Base-by-base conservation (phyloP, 1,284 basidiomycete genomes). In the Neolentinus lepideus region DNA sequence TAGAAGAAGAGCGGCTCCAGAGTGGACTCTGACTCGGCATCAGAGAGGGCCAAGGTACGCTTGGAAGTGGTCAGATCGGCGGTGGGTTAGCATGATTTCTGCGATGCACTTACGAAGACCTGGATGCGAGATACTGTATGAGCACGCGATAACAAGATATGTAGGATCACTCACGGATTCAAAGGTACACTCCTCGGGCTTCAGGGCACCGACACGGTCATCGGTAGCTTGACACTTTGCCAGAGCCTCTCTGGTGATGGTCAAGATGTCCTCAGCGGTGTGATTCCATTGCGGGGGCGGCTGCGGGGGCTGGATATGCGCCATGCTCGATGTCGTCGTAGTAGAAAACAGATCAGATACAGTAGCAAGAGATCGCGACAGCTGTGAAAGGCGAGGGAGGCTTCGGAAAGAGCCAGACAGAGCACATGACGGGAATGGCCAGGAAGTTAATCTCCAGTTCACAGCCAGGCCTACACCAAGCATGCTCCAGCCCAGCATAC, bases 1-100 rank as follows among this genome's bases (percentile, higher is more conserved):
- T 91, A 88, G 70, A 92, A 92, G 0, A 75, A 70, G 12, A 88
- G 74, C 0, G 86, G 86, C 61, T 87, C 84, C 8, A 75, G 64
- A 31, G 73, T 64, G 9, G 67, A 65, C 54, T 84, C 80, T 29
- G 83, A 71, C 11, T 74, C 67, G 10, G 82, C 78, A 51, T 88
- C 86, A 9, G 77, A 75, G 19, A 77, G 65, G 1, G 85, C 80
- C 26, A 92, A 78, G 3, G 79, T 71, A 26, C 77, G 63, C 78
- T 84, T 63, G 35, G 63, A 64, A 12, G 55, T 57, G 45, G 10
- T 25, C 24, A 29, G 59, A 56, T 70, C 68, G n/a, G 12, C 3
- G 11, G 21, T 54, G 36, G 33, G 51, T 50, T 36, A 26, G 35
- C 11, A n/a, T n/a, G 51, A 12, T 19, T 46, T 53, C 6, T 36